Evolutionary conservation across 768 basidiomycete species (phyloP), one percentile per base, ranked within the genome.

Genomic region (Lactifluus rugatus): DNA sequence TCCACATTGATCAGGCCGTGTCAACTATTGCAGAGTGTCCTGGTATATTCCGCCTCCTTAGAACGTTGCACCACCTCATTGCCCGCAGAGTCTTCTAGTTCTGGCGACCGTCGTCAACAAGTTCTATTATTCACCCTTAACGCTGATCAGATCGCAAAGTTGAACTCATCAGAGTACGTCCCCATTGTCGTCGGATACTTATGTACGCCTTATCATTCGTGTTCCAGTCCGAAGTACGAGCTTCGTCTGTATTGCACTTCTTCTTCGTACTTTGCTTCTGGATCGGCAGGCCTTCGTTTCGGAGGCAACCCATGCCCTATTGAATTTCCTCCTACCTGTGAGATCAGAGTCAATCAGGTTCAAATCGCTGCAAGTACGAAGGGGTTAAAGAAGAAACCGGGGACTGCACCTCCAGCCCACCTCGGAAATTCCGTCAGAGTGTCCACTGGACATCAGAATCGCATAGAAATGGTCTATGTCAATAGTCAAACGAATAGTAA

Each of bases 331-430:
- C 83, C 85, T 8, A 89, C 89, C 9, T 93, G 89, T 68, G 93
- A 96, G 80, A 85, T 94, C 51, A 85, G 90, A 67, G 81, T 94
- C 39, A 95, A 96, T 70, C 77, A 73, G 54, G 75, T 75, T 2
- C 76, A 81, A 54, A 72, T 95, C 31, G 74, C 74, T 19, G 89
- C 85, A 37, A 93, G 86, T 69, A 70, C 93, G 62, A 92, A 92
- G 70, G 93, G 93, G 5, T 73, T 95, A 68, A 96, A 96, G 78
- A 96, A 96, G 76, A 93, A 89, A 65, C 87, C 91, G 28, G 93
- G 93, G 3, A 94, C 90, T 44, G 89, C 92, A 1, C 91, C 93
- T n/a, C 93, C 93, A 6, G 85, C 91, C 1, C 86, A 93, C 68
- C 69, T 83, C 52, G 73, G 75, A 28, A 75, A 69, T 62, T 63